Conservation (phyloP, 1,139 yeast species). For the Casaregolazyma lundiana region DNA sequence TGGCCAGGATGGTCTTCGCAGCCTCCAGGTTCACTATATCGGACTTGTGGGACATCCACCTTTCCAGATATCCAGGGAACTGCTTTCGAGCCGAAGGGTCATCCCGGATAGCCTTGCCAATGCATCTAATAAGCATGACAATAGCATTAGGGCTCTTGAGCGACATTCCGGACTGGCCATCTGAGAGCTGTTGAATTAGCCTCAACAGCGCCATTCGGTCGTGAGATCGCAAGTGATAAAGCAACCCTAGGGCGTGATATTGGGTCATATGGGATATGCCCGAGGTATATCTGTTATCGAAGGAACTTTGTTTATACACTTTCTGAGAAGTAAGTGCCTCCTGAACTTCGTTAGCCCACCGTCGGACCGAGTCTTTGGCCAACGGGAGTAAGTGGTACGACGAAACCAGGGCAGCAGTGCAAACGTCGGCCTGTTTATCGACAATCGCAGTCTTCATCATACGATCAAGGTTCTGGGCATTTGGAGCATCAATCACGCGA, state of each 20-base stretch:
- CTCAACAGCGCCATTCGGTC: conserved; percentile 94
- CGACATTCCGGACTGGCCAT: conserved; percentile 36
- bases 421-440: conserved; percentile 79
- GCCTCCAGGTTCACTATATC: conserved; percentile 94
- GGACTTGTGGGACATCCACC: conserved; percentile 73
- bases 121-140: conserved; percentile 79
- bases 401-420: conserved; percentile 89
- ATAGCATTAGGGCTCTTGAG: conserved; percentile 53
- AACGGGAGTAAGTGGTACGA: conserved; percentile 86
- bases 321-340: conserved; percentile 76
- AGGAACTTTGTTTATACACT: conserved; percentile 45
- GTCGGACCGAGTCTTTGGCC: conserved; percentile 84
- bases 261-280: conserved; percentile 69
- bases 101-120: conserved; percentile 66
- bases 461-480: conserved; percentile 92
- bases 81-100: conserved; percentile 42
- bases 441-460: conserved; percentile 89
- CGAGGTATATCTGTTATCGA: conserved; percentile 39
- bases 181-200: conserved; percentile 73
- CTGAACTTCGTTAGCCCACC: conserved; percentile 91
- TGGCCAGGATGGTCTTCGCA: conserved; percentile 70
- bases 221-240: conserved; percentile 82
- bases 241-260: conserved; percentile 90
- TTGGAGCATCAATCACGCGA: conserved; percentile 84
- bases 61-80: conserved; percentile 57